A percentile compares a stretch with the other conserved stretches of the same genome.
These are phyloP conservation scores for Phylloporus sp. DNA, from an alignment of 768 basidiomycete genomes.

Conservation along the genomic window DNA sequence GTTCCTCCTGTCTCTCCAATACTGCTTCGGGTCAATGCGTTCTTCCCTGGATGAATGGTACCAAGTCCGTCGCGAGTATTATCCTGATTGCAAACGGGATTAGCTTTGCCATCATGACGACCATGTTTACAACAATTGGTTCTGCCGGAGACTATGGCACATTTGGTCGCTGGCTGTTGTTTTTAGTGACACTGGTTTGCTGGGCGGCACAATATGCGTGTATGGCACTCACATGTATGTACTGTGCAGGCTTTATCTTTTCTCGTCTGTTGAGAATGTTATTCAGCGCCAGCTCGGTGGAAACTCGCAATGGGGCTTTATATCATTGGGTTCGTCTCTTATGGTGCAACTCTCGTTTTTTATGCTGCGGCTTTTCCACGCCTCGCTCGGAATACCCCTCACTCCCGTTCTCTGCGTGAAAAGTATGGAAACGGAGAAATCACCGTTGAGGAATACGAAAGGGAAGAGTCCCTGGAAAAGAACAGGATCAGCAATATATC, in stretches of 20 bases:
- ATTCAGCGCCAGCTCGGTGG: conserved; percentile 63
- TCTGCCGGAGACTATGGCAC: conserved; percentile 34
- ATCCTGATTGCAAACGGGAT: conserved; percentile 76
- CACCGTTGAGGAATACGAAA: conserved; percentile 59
- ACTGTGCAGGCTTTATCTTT: not conserved
- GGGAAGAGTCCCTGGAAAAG: conserved; percentile 77
- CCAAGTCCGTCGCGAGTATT: conserved; percentile 70
- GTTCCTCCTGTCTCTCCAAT: conserved; percentile 53
- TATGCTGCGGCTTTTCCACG: conserved; percentile 78
- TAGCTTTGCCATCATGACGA: conserved; percentile 77
- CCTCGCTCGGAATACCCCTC: conserved; percentile 72
- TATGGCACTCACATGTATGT: conserved; percentile 66
- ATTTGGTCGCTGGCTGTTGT: conserved; percentile 77
- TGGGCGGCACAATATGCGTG: conserved; percentile 81
- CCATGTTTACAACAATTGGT: conserved; percentile 77
- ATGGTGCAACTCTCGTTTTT: conserved; percentile 79
- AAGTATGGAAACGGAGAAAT: conserved; percentile 61
- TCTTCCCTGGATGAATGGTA: conserved; percentile 70
- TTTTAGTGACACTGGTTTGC: conserved; percentile 65
- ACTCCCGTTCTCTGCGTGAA: conserved; percentile 50
- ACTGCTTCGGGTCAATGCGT: conserved; percentile 71
- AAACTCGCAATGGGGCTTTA: conserved; percentile 70
- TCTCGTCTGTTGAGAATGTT: not conserved
- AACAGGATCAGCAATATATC: conserved; percentile 83
- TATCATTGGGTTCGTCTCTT: conserved; percentile 75